A percentile compares a stretch with the other conserved stretches of the same genome.
Evolutionary conservation across 1,284 basidiomycete genomes (phyloP).

Genomic region (Leccinum glutinopallens): DNA sequence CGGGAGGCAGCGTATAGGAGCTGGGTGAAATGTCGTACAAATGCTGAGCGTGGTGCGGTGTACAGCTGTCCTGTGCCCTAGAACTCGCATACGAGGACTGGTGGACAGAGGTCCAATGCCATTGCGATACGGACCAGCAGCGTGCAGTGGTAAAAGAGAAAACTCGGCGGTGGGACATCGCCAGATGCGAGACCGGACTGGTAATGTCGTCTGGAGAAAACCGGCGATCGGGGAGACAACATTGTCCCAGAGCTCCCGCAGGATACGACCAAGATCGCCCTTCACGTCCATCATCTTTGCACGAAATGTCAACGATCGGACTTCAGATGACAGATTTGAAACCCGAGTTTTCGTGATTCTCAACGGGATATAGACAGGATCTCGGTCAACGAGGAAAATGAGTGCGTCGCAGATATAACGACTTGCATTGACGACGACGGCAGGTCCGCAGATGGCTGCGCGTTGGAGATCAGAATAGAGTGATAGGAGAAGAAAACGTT

Average conservation of each 20-base stretch:
- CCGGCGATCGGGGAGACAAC: constrained; percentile 1
- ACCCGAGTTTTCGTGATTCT: neutral
- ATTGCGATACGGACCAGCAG: neutral
- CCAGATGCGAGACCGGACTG: neutral
- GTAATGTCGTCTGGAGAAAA: neutral
- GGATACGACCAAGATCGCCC: neutral
- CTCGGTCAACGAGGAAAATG: neutral
- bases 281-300: neutral
- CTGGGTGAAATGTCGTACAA: too few species aligned
- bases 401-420: neutral
- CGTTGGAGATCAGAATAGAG: neutral
- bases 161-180: neutral
- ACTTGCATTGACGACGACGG: constrained; percentile 5
- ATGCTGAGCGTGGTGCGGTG: too few species aligned
- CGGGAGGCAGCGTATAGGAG: too few species aligned
- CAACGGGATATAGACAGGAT: neutral
- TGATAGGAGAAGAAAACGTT: constrained; percentile 9
- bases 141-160: neutral
- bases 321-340: neutral
- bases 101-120: too few species aligned
- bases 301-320: neutral
- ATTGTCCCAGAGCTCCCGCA: constrained; percentile 1
- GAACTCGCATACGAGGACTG: too few species aligned
- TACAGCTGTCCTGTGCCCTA: too few species aligned
- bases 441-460: neutral